A percentile compares a stretch with the other conserved stretches of the same genome.
Evolutionary conservation across 2,329 filamentous ascomycete genomes (phyloP).

Genomic region (Coniochaeta prunicola): DNA sequence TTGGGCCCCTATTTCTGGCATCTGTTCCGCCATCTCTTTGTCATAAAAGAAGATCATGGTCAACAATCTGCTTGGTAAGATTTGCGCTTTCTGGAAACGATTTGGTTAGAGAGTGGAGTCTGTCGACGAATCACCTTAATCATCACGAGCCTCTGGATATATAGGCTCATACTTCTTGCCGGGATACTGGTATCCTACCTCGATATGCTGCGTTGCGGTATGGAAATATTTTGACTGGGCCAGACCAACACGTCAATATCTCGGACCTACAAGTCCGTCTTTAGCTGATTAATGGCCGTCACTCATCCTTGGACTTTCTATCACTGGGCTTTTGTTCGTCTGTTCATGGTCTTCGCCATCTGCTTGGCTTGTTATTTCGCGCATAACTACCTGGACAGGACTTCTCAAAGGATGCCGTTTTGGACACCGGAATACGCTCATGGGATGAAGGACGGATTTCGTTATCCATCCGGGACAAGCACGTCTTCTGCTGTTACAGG

Average conservation of each 20-base stretch:
- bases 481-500: not conserved
- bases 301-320: not conserved
- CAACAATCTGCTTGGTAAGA: not conserved
- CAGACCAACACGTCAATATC: not conserved
- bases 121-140: not conserved
- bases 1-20: not conserved
- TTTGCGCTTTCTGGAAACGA: not conserved
- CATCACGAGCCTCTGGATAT: not conserved
- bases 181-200: not conserved
- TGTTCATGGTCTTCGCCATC: not conserved
- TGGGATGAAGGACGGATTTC: not conserved
- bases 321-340: not conserved
- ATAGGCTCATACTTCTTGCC: not conserved
- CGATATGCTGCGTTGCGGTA: not conserved
- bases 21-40: not conserved
- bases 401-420: not conserved
- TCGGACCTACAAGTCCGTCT: not conserved
- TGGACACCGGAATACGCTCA: not conserved
- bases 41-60: not conserved
- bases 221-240: not conserved
- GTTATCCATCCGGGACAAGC: not conserved
- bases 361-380: not conserved
- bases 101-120: not conserved
- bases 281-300: not conserved
- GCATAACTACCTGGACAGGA: not conserved